Conservation (phyloP, 169 alveolate genomes). For the Eimeria necatrix region DNA sequence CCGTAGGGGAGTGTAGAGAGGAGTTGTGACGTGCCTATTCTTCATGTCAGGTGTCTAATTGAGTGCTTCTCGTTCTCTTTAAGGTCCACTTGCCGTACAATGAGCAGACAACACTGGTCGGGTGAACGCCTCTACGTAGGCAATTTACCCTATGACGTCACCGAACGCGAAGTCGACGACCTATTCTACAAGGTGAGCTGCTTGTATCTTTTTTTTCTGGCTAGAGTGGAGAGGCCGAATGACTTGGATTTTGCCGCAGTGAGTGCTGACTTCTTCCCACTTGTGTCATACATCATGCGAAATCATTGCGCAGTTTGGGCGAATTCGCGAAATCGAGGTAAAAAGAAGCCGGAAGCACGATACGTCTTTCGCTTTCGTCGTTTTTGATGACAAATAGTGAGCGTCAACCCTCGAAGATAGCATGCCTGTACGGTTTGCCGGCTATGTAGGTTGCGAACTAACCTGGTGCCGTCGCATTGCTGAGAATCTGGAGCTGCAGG, state of each 20-base stretch:
- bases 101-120: slow-evolving; percentile 52
- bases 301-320: slow-evolving; percentile 85
- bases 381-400: slow-evolving; percentile 82
- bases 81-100: slow-evolving; percentile 1
- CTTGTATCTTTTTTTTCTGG: neutral
- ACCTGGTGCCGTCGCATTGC: no score
- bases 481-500: neutral
- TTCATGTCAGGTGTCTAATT: neutral
- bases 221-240: no score
- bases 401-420: neutral
- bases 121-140: slow-evolving; percentile 64
- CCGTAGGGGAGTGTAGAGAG: neutral
- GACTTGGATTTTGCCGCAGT: no score
- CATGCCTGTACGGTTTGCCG: no score
- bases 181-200: slow-evolving; percentile 60
- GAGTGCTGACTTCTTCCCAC: no score
- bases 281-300: neutral
- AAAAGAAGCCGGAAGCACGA: slow-evolving; percentile 84
- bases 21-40: slow-evolving; percentile 8
- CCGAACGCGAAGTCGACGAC: slow-evolving; percentile 52
- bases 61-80: neutral
- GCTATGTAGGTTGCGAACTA: no score
- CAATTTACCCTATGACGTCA: slow-evolving; percentile 64
- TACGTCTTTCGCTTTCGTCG: slow-evolving; percentile 87
- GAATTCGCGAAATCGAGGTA: slow-evolving; percentile 87